phyloP scores from a whole-genome alignment of 2,329 filamentous ascomycete genomes.

The Ampelomyces quisqualis region DNA sequence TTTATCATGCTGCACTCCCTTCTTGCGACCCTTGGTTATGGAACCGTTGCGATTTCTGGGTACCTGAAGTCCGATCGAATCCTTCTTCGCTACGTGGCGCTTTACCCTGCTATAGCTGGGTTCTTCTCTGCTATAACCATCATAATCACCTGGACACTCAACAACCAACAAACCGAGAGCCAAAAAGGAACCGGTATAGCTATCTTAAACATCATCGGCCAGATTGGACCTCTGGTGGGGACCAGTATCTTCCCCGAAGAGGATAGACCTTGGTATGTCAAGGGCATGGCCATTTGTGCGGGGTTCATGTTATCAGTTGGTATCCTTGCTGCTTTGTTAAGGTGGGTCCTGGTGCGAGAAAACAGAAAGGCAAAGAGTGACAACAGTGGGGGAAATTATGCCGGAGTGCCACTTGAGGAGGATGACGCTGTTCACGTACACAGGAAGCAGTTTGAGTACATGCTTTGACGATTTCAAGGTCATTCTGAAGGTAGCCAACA shows the following conservation, averaged over 20 bases:
- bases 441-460: slow-evolving; percentile 30
- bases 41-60: slow-evolving; percentile 61
- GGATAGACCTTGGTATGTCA: slow-evolving; percentile 53
- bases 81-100: slow-evolving; percentile 65
- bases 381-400: slow-evolving; percentile 21
- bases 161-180: slow-evolving; percentile 72
- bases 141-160: slow-evolving; percentile 84
- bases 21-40: slow-evolving; percentile 63
- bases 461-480: slow-evolving; percentile 25
- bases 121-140: slow-evolving; percentile 86
- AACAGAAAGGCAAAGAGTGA: slow-evolving; percentile 19
- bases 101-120: slow-evolving; percentile 76
- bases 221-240: slow-evolving; percentile 68
- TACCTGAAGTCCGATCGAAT: slow-evolving; percentile 39
- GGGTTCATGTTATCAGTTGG: slow-evolving; percentile 52
- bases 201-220: slow-evolving; percentile 77
- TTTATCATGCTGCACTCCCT: slow-evolving; percentile 70
- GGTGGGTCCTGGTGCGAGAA: slow-evolving; percentile 42
- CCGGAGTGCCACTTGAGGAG: slow-evolving; percentile 30
- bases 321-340: slow-evolving; percentile 46
- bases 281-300: slow-evolving; percentile 55
- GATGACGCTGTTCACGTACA: slow-evolving; percentile 12
- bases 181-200: slow-evolving; percentile 76
- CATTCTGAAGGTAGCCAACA: no score
- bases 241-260: slow-evolving; percentile 56